Conservation (phyloP, 805 yeast genomes). For the Schizosaccharomyces lindneri region DNA sequence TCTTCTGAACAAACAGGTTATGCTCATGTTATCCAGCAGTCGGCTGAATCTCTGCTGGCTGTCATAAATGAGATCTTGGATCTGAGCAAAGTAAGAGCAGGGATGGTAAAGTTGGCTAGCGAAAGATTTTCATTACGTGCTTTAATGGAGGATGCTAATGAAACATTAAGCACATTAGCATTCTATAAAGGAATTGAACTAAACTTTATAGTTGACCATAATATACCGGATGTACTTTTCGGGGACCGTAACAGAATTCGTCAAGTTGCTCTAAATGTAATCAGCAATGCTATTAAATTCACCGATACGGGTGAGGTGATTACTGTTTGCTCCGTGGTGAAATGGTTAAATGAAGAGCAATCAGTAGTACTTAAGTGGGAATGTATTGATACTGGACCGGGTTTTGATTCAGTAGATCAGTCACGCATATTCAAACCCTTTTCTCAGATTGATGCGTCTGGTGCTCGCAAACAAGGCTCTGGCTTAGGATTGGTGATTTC, state of each 20-base stretch:
- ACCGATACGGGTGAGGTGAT: slow-evolving; percentile 14
- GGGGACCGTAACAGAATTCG: slow-evolving; percentile 16
- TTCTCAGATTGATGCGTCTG: slow-evolving; percentile 12
- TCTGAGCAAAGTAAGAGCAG: slow-evolving; percentile 16
- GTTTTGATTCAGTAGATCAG: slow-evolving; percentile 13
- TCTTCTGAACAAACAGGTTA: slow-evolving; percentile 15
- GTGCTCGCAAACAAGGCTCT: slow-evolving; percentile 11
- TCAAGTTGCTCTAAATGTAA: slow-evolving; percentile 14
- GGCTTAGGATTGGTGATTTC: slow-evolving; percentile 16
- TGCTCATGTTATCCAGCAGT: slow-evolving; percentile 15
- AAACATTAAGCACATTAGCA: slow-evolving; percentile 14
- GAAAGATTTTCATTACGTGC: slow-evolving; percentile 14
- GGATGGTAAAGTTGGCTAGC: slow-evolving; percentile 13
- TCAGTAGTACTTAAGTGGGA: slow-evolving; percentile 11
- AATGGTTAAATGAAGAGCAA: neutral
- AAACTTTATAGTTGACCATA: slow-evolving; percentile 12
- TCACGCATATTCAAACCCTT: slow-evolving; percentile 15
- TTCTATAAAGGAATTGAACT: slow-evolving; percentile 14
- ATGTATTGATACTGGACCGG: slow-evolving; percentile 16
- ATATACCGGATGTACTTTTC: slow-evolving; percentile 13
- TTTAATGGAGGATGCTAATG: slow-evolving; percentile 14
- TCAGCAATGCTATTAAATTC: slow-evolving; percentile 16
- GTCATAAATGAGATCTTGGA: slow-evolving; percentile 16
- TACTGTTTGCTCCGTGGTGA: slow-evolving; percentile 10
- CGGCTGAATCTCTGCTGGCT: slow-evolving; percentile 14